phyloP scores from a whole-genome alignment of 208 protist genomes.

The Leishmania arabica region DNA sequence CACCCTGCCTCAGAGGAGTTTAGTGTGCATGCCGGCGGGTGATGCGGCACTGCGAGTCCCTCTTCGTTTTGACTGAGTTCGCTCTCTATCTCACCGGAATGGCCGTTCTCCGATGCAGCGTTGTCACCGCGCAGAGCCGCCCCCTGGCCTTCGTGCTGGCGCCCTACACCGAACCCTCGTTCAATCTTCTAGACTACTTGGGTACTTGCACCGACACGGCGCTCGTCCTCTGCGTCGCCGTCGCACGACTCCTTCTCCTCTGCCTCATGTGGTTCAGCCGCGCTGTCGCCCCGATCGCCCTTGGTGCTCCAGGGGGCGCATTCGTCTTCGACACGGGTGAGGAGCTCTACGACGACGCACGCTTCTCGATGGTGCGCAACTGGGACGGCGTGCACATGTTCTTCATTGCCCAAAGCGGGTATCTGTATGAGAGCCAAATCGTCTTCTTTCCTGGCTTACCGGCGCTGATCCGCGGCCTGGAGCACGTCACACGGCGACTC shows the following conservation, averaged over 20 bases:
- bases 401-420: slow-evolving; percentile 73
- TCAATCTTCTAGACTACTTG: slow-evolving; percentile 48
- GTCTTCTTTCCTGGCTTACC: slow-evolving; percentile 82
- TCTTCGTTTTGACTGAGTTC: background rate
- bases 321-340: slow-evolving; percentile 63
- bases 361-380: slow-evolving; percentile 52
- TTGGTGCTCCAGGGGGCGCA: slow-evolving; percentile 25
- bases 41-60: background rate
- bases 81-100: background rate
- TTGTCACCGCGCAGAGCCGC: background rate
- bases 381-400: slow-evolving; percentile 84
- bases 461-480: slow-evolving; percentile 41
- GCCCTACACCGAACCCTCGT: slow-evolving; percentile 15
- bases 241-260: slow-evolving; percentile 44
- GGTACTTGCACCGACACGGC: slow-evolving; percentile 41
- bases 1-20: background rate
- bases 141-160: slow-evolving; percentile 1
- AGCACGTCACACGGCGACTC: slow-evolving; percentile 33
- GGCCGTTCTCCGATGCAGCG: background rate
- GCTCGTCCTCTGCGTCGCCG: slow-evolving; percentile 45
- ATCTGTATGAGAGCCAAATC: slow-evolving; percentile 68
- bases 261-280: slow-evolving; percentile 47
- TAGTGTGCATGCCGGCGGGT: background rate
- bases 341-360: slow-evolving; percentile 52
- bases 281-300: slow-evolving; percentile 41